Evolutionary conservation across 108 stramenopile genomes (phyloP), one percentile per base, ranked within the genome.

Genomic region (Cyclotella baltica): DNA sequence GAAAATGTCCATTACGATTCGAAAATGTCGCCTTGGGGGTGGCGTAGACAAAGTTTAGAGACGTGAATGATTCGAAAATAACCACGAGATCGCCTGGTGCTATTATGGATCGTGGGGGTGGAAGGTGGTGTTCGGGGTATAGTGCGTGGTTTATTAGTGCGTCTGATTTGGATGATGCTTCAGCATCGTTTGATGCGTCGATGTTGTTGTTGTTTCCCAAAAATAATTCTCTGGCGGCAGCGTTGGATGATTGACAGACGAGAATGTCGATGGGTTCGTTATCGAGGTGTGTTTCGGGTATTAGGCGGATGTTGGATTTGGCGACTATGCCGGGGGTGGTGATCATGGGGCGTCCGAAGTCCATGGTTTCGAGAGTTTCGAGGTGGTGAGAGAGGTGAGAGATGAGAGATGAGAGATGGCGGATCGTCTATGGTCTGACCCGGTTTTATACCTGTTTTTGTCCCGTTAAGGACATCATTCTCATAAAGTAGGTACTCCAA

Each of bases 1-100:
- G 85, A 67, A 96, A 96, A 73, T 91, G 87, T 11, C 96, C 96
- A 63, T 96, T 94, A 27, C 93, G 89, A 85, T 96, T 96, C 50
- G 67, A 76, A 74, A 93, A 94, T n/a, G 86, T 77, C 5, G 67
- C 85, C 22, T 84, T 84, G 5, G 80, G 83, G 59, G 85, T 83
- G 66, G 92, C 90, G 63, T 96, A 96, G 34, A 89, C 89, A 86
- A 96, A 96, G 65, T 88, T 88, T 6, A 94, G 75, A 52, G 78
- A 84, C 67, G 92, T 89, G 81, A 93, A 94, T 67, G 87, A 88
- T 78, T 92, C 90, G 69, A 94, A 93, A 20, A 96, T 91, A 0
- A 96, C 95, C 22, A 93, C 91, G 27, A 96, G 87, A 31, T 81
- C 80, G 33, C 70, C 75, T 0, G 86, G 74, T 71, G 77, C 75